Evolutionary conservation across 495 filamentous ascomycete species (phyloP), one percentile per base, ranked within the genome.

Genomic region (Penicillium canescens): DNA sequence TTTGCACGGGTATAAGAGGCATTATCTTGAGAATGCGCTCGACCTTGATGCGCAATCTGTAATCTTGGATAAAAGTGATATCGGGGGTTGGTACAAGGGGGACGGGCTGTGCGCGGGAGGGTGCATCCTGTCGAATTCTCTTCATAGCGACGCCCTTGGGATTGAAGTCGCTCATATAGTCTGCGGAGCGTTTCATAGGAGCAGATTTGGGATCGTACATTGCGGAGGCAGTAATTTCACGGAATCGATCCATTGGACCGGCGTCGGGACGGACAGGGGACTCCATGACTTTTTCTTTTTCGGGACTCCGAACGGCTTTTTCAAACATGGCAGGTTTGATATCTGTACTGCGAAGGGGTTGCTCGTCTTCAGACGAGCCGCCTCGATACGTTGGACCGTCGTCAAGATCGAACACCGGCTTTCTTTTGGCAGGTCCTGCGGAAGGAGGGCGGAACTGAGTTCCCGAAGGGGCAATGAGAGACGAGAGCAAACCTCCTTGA

Each of bases 381-480:
- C 77, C 81, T 50, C 73, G 71, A 59, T 81, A 85, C 31, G 71
- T 76, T 7, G 84, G 80, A 7, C 77, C 82, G 41, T 87, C 84
- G 54, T 82, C 80, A 6, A 81, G 48, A 38, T 81, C 73, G 28
- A 81, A 68, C 2, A 71, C 67, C 1, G 71, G 66, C 1, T 65
- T 66, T 54, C 72, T 64, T 49, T 75, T 74, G 7, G 68, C 60
- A 43, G 66, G 68, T 36, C 61, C 63, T 24, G 45, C 54, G 14
- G 62, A 54, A 45, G 87, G 90, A 40, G 82, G 76, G 38, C 80
- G 80, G 59, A 87, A 92, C 13, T 74, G 68, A 5, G 91, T 95
- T 11, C 92, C 92, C 38, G 85, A 82, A 14, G 92, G 92, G 7
- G 89, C 89, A 78, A 96, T 88, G 12, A 78, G 42, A 47, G 66